Percentiles rank a stretch among this genome's conserved stretches.
Evolutionary conservation across 2,329 filamentous ascomycete genomes (phyloP).

Genomic region (Fusarium staphyleae): DNA sequence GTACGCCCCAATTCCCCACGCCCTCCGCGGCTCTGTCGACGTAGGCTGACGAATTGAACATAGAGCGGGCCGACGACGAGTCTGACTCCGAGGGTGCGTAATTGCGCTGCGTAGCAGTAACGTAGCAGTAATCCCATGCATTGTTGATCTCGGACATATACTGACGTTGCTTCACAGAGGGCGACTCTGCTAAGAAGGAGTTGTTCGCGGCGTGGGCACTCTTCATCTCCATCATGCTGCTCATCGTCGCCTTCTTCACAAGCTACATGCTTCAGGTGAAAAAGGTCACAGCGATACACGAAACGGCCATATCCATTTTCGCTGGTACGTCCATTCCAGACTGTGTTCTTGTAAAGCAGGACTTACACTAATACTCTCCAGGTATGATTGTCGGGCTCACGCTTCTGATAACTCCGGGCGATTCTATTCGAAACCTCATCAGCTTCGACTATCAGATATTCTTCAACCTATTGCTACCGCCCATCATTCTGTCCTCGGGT

Average conservation of each 20-base stretch:
- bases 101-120: constrained; percentile 5
- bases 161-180: constrained; percentile 55
- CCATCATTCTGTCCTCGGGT: constrained; percentile 95
- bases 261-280: constrained; percentile 97
- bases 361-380: constrained; percentile 46
- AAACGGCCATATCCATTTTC: constrained; percentile 98
- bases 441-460: constrained; percentile 99
- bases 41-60: constrained; percentile 33
- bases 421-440: constrained; percentile 87
- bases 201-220: constrained; percentile 96
- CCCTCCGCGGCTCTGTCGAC: constrained; percentile 3
- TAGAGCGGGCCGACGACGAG: constrained; percentile 44
- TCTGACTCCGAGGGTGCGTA: constrained; percentile 47
- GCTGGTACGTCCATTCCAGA: constrained; percentile 65
- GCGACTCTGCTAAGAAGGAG: constrained; percentile 89
- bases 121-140: too few species aligned
- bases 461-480: constrained; percentile 97
- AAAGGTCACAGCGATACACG: constrained; percentile 96
- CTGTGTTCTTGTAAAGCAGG: constrained; percentile 33
- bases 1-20: constrained; percentile 33
- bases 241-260: constrained; percentile 93
- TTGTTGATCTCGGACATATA: constrained; percentile 8
- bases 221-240: constrained; percentile 93
- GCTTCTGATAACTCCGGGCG: constrained; percentile 80
- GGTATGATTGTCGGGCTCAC: constrained; percentile 95